phyloP scores from a whole-genome alignment of 345 rosid genomes.

The Heritiera littoralis region DNA sequence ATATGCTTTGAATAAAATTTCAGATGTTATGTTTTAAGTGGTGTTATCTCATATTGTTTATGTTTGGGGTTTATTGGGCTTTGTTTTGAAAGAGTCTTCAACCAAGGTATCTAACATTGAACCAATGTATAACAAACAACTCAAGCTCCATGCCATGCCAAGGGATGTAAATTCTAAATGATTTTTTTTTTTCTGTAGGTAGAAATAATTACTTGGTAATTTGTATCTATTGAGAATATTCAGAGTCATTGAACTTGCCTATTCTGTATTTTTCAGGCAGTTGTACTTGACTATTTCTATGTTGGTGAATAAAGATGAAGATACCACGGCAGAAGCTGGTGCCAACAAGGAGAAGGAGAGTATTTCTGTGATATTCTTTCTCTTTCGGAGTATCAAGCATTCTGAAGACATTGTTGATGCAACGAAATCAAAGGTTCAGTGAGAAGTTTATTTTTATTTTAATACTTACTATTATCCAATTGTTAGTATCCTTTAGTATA shows the following conservation, averaged over 20 bases:
- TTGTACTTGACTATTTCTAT: slow-evolving; percentile 62
- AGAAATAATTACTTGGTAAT: slow-evolving; percentile 9
- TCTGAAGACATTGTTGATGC: slow-evolving; percentile 76
- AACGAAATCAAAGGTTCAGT: slow-evolving; percentile 72
- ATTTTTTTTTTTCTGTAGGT: slow-evolving; percentile 44
- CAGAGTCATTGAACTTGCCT: neutral
- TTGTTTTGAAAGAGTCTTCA: neutral
- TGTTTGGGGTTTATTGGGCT: neutral
- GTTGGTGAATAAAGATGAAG: slow-evolving; percentile 83
- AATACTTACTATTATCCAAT: neutral
- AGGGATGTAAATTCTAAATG: neutral
- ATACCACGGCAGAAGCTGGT: slow-evolving; percentile 61
- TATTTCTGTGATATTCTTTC: slow-evolving; percentile 16
- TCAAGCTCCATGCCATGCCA: neutral
- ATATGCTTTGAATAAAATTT: neutral
- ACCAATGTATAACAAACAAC: neutral
- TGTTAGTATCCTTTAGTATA: slow-evolving; percentile 9
- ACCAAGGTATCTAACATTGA: neutral
- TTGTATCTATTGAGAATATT: slow-evolving; percentile 10
- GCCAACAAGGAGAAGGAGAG: slow-evolving; percentile 60
- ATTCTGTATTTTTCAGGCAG: slow-evolving; percentile 57
- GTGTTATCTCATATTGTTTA: no score
- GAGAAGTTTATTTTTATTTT: neutral
- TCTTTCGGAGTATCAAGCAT: slow-evolving; percentile 33
- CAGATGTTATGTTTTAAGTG: no score